Percentiles rank a stretch among this genome's conserved stretches.
Evolutionary conservation across 768 basidiomycete species (phyloP).

Genomic region (Lactarius indigo): DNA sequence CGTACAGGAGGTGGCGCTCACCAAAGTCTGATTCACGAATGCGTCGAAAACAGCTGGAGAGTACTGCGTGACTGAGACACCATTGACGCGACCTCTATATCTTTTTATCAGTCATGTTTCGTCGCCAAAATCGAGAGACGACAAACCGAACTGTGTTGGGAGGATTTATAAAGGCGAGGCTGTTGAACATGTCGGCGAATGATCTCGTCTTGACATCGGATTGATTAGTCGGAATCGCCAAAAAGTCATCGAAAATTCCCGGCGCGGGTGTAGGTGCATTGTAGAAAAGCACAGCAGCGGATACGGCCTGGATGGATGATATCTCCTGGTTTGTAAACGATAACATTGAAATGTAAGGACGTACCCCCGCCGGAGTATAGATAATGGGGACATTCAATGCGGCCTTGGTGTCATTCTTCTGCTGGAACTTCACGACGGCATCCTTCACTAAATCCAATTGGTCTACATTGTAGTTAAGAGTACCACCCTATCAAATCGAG

Average conservation of each 20-base stretch:
- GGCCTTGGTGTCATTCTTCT: slow-evolving; percentile 3
- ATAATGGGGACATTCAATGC: accelerated
- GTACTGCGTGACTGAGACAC: slow-evolving; percentile 1
- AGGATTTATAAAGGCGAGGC: background rate
- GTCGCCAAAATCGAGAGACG: background rate
- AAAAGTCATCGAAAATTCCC: slow-evolving; percentile 24
- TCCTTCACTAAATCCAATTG: background rate
- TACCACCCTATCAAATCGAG: background rate
- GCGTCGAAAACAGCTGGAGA: background rate
- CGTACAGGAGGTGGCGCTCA: background rate
- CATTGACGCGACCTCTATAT: background rate
- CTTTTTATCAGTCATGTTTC: background rate
- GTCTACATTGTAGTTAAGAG: background rate
- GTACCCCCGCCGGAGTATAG: background rate
- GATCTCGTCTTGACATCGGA: slow-evolving; percentile 4
- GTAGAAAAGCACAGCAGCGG: background rate
- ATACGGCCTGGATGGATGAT: background rate
- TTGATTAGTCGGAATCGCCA: slow-evolving; percentile 13
- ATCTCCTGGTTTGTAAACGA: background rate
- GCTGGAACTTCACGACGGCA: slow-evolving; percentile 3
- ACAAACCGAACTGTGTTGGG: background rate
- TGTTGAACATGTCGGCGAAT: background rate
- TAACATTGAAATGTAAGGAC: background rate
- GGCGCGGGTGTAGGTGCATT: background rate
- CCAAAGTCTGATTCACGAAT: background rate